These are phyloP conservation scores for Inosperma sp. DNA, from an alignment of 768 basidiomycete species.

Conservation along the genomic window DNA sequence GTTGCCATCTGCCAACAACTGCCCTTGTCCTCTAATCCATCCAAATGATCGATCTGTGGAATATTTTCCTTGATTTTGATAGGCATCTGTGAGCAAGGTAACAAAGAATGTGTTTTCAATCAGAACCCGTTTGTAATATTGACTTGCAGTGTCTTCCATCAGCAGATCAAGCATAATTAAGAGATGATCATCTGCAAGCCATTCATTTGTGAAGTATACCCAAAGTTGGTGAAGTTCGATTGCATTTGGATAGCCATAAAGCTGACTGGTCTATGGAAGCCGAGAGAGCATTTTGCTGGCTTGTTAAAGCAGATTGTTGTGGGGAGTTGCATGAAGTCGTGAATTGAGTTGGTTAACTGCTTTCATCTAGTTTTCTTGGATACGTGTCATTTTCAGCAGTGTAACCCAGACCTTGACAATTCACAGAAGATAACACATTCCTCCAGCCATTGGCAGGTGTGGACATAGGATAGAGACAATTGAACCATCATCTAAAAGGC, in stretches of 20 bases:
- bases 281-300: too few relatives aligned
- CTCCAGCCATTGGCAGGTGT: background rate
- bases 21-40: constrained; percentile 1
- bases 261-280: too few relatives aligned
- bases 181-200: too few relatives aligned
- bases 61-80: background rate
- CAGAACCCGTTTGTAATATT: too few relatives aligned
- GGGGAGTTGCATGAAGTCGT: background rate
- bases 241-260: too few relatives aligned
- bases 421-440: background rate
- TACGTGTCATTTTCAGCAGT: background rate
- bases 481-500: background rate
- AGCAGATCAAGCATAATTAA: too few relatives aligned
- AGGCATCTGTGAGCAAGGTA: background rate
- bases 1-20: background rate
- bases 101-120: too few relatives aligned
- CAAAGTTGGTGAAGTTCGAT: too few relatives aligned
- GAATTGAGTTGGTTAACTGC: background rate
- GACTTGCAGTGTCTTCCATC: too few relatives aligned
- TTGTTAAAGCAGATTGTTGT: background rate
- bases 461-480: background rate
- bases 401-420: background rate
- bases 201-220: too few relatives aligned
- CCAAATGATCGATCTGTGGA: background rate
- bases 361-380: constrained; percentile 4